Base-by-base conservation (phyloP, 305 asterid species). In the Solanum hybrid region DNA sequence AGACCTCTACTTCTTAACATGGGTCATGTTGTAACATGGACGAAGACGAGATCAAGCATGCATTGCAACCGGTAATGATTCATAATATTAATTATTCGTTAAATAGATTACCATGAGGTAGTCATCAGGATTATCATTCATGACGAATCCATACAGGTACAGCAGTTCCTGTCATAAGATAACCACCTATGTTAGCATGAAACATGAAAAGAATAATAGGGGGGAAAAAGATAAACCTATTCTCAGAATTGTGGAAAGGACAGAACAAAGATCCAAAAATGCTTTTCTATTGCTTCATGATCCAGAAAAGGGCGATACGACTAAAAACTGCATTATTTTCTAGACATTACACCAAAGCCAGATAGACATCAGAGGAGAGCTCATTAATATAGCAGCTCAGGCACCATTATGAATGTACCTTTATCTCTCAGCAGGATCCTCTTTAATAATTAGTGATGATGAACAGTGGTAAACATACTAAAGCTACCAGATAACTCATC, bases 71-170 rank as follows among this genome's bases (percentile, higher is more conserved):
- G 6, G 36, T 82, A 45, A 82, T 82, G 70, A 82, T 41, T 39
- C 72, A 39, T 27, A 82, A 26, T 82, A 41, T 7, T n/a, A 37
- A 1, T 27, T 13, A 38, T 38, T 82, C 10, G 8, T 82, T 22
- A 26, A 8, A 41, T 86, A 88, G 89, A 57, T 92, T 94, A 95
- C 99, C 99, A 97, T 96, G 88, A 97, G 97, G 93, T 95, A 95
- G 96, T 96, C 98, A 90, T 96, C 96, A 51, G 99, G 95, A 93
- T 97, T 97, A 88, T 96, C 96, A 89, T 93, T 89, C 38, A 96
- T 89, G 78, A 96, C 97, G 92, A 96, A 97, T 90, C 99, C 99
- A 84, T 97, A 97, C 38, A 97, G 98, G 94, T 95, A 96, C 45
- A 97, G 94, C 92, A 97, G 93, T 92, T 97, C 99, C 99, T 97